phyloP scores from a whole-genome alignment of 2,329 filamentous ascomycete species.

The Penicillium griseofulvum region DNA sequence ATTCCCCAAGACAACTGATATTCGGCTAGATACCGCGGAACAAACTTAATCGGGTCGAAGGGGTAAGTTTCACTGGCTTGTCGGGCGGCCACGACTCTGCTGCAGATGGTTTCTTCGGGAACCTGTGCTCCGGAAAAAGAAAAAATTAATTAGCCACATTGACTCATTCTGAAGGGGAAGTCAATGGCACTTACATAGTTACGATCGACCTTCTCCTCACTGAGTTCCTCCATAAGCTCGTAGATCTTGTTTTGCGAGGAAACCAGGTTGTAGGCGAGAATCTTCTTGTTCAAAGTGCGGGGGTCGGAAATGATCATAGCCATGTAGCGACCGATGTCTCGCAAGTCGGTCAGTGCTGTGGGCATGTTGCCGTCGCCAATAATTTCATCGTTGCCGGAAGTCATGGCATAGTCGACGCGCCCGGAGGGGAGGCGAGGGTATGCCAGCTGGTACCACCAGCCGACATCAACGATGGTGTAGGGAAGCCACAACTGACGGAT shows the following conservation, averaged over 20 bases:
- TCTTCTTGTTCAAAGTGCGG: conserved; percentile 54
- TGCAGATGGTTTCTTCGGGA: conserved; percentile 35
- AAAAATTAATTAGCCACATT: conserved; percentile 12
- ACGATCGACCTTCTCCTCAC: conserved; percentile 49
- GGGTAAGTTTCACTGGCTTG: conserved; percentile 38
- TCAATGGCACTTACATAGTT: conserved; percentile 34
- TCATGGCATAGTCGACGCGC: conserved; percentile 45
- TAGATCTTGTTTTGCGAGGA: conserved; percentile 49
- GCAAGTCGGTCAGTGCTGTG: conserved; percentile 48
- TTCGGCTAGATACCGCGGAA: conserved; percentile 40
- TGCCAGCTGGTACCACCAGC: conserved; percentile 57
- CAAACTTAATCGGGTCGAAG: conserved; percentile 37
- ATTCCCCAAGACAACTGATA: conserved; percentile 50
- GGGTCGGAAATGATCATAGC: conserved; percentile 53
- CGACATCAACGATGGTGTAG: conserved; percentile 58
- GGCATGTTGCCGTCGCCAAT: conserved; percentile 48
- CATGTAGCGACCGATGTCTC: conserved; percentile 55
- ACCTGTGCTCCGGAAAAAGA: conserved; percentile 24
- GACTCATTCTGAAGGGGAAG: background rate
- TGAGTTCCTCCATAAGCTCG: conserved; percentile 47
- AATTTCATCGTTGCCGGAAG: conserved; percentile 38
- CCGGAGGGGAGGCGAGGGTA: conserved; percentile 49
- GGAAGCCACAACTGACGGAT: conserved; percentile 50
- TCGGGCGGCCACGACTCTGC: conserved; percentile 33
- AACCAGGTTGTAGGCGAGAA: conserved; percentile 51